Base-by-base conservation (phyloP, 2,329 filamentous ascomycete genomes). In the Pseudocercospora macadamiae region DNA sequence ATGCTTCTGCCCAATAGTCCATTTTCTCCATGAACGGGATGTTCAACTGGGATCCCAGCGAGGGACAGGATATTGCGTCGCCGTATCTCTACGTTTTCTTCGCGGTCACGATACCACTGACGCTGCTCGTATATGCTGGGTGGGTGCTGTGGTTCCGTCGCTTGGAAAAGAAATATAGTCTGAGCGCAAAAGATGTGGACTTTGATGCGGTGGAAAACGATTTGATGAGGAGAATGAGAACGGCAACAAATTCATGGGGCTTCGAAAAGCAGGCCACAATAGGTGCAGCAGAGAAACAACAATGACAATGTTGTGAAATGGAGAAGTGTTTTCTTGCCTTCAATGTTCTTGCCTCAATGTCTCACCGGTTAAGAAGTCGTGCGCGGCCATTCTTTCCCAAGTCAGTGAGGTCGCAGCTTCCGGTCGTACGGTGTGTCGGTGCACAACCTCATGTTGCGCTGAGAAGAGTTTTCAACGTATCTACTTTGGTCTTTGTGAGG, bases 1-100 rank as follows among this genome's bases (percentile, higher is more conserved):
- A 66, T 19, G 14, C 18, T 12, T 25, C 54, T 30, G 51, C 5
- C 7, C 23, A 32, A 7, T 48, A 71, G 68, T 69, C 68, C 4
- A 70, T 73, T 60, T 73, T 73, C 59, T 63, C 66, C 57, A 73
- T 73, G 69, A 64, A 69, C 53, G 64, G 64, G 10, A 70, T 71
- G 66, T 68, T 68, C 59, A 68, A 67, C 39, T 69, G 65, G 62
- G 60, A 60, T 6, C 60, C 63, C 2, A 32, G 45, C 10, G 48
- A 57, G 39, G 65, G 63, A 16, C 58, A 67, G 23, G 54, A 49
- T 2, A 61, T 73, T 16, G 69, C 67, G 3, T 72, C 71, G 30
- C 68, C 68, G 2, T 70, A 69, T 51, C 21, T 72, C 1, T 73
- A 66, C 44, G 60, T 73, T 9, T 73, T 68, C 60, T 73, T 73